phyloP scores from a whole-genome alignment of 179 eudicot species.

The Spinacia oleracea region DNA sequence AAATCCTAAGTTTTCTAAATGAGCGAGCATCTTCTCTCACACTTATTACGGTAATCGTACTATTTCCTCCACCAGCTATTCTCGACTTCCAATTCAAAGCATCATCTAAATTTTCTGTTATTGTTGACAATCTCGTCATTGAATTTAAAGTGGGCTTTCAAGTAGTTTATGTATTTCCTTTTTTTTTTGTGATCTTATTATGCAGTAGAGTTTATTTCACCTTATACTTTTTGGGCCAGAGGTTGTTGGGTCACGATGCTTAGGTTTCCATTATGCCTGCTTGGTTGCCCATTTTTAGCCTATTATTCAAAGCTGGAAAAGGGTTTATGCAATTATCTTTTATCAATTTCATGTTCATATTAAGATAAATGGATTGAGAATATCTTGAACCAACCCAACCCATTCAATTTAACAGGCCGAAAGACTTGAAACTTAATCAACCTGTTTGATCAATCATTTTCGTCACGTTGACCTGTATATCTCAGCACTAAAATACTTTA shows the following conservation, averaged over 20 bases:
- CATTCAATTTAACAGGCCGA: no score
- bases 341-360: no score
- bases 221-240: neutral
- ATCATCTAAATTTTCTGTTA: neutral
- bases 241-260: neutral
- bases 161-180: no score
- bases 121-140: neutral
- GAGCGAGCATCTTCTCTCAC: slow-evolving; percentile 53
- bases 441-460: no score
- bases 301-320: neutral
- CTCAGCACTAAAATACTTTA: neutral
- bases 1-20: slow-evolving; percentile 71
- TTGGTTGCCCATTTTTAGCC: slow-evolving; percentile 8
- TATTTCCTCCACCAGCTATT: neutral
- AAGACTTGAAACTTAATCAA: no score
- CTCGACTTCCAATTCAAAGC: neutral
- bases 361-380: no score
- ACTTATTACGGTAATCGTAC: slow-evolving; percentile 82
- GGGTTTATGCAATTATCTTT: no score
- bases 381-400: no score
- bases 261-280: neutral
- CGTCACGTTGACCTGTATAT: neutral
- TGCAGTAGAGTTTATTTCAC: neutral
- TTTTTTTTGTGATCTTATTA: neutral
- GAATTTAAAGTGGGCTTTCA: neutral